Percentiles rank a stretch among this genome's conserved stretches.
These are phyloP conservation scores for Tulasnella sp. DNA, from an alignment of 768 basidiomycete species.

Conservation along the genomic window DNA sequence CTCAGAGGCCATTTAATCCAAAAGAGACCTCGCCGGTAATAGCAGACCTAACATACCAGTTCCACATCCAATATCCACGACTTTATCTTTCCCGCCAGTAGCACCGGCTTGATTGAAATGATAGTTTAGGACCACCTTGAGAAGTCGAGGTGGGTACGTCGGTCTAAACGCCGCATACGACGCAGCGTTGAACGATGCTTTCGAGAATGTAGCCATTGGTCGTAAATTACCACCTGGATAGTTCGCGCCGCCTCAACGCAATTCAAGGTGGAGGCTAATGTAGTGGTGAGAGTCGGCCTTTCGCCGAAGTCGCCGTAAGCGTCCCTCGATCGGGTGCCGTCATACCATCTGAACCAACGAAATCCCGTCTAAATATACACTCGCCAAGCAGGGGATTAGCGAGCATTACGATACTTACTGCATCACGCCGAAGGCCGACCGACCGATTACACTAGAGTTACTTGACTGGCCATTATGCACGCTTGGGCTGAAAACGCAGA, in stretches of 20 bases:
- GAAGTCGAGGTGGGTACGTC: conserved; percentile 61
- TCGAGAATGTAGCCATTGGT: conserved; percentile 71
- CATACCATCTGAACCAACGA: background rate
- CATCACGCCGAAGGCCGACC: background rate
- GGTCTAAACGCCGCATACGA: conserved; percentile 63
- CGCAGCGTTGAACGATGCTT: conserved; percentile 57
- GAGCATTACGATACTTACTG: background rate
- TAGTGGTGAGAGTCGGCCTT: background rate
- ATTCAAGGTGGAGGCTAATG: background rate
- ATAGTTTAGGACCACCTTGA: conserved; percentile 53
- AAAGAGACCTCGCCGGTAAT: too few relatives aligned
- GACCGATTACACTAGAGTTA: too few relatives aligned
- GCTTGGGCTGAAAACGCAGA: background rate
- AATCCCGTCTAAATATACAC: background rate
- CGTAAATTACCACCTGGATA: background rate
- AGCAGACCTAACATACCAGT: conserved; percentile 47
- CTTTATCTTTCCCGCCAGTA: conserved; percentile 44
- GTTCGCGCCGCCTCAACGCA: background rate
- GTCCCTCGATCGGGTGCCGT: background rate
- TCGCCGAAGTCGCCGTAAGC: background rate
- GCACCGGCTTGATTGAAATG: conserved; percentile 38
- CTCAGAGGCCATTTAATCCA: too few relatives aligned
- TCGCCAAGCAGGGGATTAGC: background rate
- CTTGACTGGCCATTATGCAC: too few relatives aligned
- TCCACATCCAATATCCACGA: conserved; percentile 75